Evolutionary conservation across 1,139 yeast genomes (phyloP).

Genomic region (Wickerhamomyces sp.): DNA sequence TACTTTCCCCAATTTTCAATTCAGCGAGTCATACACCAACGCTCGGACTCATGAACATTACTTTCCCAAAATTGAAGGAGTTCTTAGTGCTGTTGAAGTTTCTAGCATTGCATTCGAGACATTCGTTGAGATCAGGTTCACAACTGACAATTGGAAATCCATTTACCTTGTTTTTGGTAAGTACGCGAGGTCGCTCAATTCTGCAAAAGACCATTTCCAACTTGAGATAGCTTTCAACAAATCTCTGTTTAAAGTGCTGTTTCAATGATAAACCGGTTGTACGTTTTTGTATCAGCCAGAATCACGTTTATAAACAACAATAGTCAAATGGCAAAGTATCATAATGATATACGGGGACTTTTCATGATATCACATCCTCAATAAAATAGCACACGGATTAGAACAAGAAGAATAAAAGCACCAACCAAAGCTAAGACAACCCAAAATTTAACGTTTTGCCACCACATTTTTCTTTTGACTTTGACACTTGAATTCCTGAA

Average conservation of each 20-base stretch:
- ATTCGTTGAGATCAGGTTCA: slow-evolving; percentile 43
- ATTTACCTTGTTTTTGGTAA: slow-evolving; percentile 46
- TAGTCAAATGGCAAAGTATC: too few relatives aligned
- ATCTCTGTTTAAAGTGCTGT: too few relatives aligned
- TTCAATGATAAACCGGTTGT: too few relatives aligned
- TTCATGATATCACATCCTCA: too few relatives aligned
- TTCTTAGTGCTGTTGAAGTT: slow-evolving; percentile 57
- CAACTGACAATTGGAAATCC: slow-evolving; percentile 52
- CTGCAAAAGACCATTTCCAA: slow-evolving; percentile 41
- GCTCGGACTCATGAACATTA: too few relatives aligned
- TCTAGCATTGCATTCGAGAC: slow-evolving; percentile 50
- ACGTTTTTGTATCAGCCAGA: too few relatives aligned
- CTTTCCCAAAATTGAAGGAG: too few relatives aligned
- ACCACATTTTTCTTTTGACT: slow-evolving; percentile 62
- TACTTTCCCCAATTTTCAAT: too few relatives aligned
- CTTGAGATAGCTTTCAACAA: slow-evolving; percentile 20
- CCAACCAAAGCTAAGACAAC: slow-evolving; percentile 5
- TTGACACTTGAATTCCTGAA: slow-evolving; percentile 64
- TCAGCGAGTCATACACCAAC: too few relatives aligned
- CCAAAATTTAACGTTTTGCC: slow-evolving; percentile 45
- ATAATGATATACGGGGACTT: too few relatives aligned
- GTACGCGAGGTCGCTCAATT: slow-evolving; percentile 43
- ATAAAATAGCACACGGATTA: slow-evolving; percentile 1
- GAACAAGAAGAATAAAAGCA: slow-evolving; percentile 4
- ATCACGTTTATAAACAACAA: too few relatives aligned